Percentiles rank a stretch among this genome's conserved stretches.
These are phyloP conservation scores for Aspergillus texensis DNA, from an alignment of 2,329 filamentous ascomycete genomes.

Conservation along the genomic window DNA sequence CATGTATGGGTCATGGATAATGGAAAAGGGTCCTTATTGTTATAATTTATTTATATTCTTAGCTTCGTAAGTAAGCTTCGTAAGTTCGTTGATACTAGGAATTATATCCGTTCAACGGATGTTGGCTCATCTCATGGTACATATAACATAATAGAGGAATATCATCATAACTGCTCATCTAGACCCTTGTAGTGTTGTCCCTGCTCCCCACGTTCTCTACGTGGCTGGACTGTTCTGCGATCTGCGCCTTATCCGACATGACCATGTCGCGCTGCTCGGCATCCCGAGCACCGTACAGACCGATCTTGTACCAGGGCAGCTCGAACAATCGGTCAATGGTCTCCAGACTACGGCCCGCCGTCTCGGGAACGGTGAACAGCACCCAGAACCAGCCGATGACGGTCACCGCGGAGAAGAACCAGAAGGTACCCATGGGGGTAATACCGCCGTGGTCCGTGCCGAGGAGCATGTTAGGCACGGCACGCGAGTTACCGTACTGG, in stretches of 20 bases:
- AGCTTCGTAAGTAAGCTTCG: neutral
- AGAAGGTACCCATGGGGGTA: conserved; percentile 69
- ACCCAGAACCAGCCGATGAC: conserved; percentile 70
- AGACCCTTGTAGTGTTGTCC: conserved; percentile 24
- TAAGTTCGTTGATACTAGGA: neutral
- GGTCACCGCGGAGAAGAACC: conserved; percentile 73
- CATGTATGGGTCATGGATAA: neutral
- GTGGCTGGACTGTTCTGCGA: conserved; percentile 12
- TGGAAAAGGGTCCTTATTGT: too few relatives aligned
- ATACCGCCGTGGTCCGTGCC: conserved; percentile 40
- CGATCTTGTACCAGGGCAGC: conserved; percentile 75
- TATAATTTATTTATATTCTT: neutral
- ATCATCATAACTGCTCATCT: neutral
- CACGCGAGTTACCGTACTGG: conserved; percentile 75
- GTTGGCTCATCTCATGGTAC: neutral
- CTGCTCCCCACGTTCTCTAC: neutral
- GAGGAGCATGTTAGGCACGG: conserved; percentile 75
- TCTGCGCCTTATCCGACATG: conserved; percentile 29
- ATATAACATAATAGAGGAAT: neutral
- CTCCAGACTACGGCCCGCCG: conserved; percentile 58
- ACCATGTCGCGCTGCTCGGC: conserved; percentile 31
- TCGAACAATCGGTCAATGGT: conserved; percentile 73
- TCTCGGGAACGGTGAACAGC: conserved; percentile 73
- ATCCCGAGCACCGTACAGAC: conserved; percentile 44
- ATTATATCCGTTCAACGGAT: neutral